phyloP scores from a whole-genome alignment of 2,329 filamentous ascomycete genomes.

The Fusarium robinianum region DNA sequence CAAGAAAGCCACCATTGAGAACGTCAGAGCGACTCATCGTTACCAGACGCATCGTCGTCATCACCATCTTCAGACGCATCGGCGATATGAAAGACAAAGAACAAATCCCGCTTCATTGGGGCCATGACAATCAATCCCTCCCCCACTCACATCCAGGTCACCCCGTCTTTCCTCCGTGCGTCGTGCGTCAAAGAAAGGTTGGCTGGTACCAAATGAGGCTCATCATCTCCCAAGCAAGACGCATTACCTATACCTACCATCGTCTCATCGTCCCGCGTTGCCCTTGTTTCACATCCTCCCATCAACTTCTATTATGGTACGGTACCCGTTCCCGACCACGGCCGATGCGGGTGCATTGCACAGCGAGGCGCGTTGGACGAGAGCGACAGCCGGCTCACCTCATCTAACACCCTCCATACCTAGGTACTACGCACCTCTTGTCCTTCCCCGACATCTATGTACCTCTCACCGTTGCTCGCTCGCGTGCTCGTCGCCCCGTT shows the following conservation, averaged over 20 bases:
- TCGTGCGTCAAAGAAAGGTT: no score
- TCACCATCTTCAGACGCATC: conserved; percentile 19
- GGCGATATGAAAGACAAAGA: conserved; percentile 16
- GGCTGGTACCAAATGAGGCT: background rate
- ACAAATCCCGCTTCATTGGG: conserved; percentile 21
- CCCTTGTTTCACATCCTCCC: no score
- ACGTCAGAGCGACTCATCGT: no score
- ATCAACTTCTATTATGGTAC: no score
- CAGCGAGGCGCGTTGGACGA: background rate
- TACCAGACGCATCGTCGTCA: conserved; percentile 19
- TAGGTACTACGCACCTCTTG: no score
- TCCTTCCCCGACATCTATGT: conserved; percentile 3
- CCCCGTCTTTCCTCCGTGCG: no score
- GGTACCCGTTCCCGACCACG: conserved; percentile 4
- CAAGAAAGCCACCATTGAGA: conserved; percentile 32
- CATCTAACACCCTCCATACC: conserved; percentile 15
- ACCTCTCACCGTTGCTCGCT: conserved; percentile 13
- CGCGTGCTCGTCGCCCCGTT: conserved; percentile 28
- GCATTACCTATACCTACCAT: conserved; percentile 22
- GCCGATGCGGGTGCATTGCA: background rate
- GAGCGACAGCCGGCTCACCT: background rate
- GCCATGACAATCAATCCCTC: conserved; percentile 16
- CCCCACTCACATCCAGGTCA: conserved; percentile 20
- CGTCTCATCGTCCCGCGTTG: conserved; percentile 22
- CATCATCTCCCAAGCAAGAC: conserved; percentile 13